Evolutionary conservation across 306 rosid genomes (phyloP).

Genomic region (Purshia tridentata): DNA sequence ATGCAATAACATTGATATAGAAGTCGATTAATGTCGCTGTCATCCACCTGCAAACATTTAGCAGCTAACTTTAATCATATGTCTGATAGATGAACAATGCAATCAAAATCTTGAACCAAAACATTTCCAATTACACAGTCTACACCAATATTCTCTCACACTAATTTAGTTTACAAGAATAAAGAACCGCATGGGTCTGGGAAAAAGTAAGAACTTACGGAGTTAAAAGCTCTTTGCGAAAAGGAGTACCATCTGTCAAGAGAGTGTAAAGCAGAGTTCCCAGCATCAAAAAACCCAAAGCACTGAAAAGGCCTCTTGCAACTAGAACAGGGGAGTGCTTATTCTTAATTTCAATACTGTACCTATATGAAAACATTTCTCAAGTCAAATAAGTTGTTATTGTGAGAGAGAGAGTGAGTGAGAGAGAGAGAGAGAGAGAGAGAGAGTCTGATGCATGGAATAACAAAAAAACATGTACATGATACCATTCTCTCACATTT

Average conservation of each 20-base stretch:
- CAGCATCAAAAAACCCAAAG: slow-evolving; percentile 64
- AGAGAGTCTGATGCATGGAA: too few relatives aligned
- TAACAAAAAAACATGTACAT: not conserved
- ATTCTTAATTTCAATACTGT: slow-evolving; percentile 30
- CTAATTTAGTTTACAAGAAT: not conserved
- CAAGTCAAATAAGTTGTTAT: slow-evolving; percentile 16
- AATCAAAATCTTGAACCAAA: not conserved
- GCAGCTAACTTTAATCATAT: slow-evolving; percentile 22
- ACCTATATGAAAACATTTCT: slow-evolving; percentile 35
- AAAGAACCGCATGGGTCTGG: not conserved
- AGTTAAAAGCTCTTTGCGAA: slow-evolving; percentile 66
- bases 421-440: too few relatives aligned
- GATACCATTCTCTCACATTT: not conserved
- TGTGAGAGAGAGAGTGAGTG: not conserved
- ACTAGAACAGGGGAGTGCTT: slow-evolving; percentile 35
- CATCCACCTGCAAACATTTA: slow-evolving; percentile 69
- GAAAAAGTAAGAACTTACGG: slow-evolving; percentile 60
- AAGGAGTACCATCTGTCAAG: slow-evolving; percentile 74
- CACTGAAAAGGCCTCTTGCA: slow-evolving; percentile 52
- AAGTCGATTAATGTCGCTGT: slow-evolving; percentile 73
- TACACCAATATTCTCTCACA: not conserved
- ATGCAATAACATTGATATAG: slow-evolving; percentile 66
- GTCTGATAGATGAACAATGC: slow-evolving; percentile 15
- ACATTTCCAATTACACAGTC: too few relatives aligned
- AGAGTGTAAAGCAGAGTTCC: slow-evolving; percentile 68